These are phyloP conservation scores for Geosmithia flava DNA, from an alignment of 2,329 filamentous ascomycete genomes.

Conservation along the genomic window DNA sequence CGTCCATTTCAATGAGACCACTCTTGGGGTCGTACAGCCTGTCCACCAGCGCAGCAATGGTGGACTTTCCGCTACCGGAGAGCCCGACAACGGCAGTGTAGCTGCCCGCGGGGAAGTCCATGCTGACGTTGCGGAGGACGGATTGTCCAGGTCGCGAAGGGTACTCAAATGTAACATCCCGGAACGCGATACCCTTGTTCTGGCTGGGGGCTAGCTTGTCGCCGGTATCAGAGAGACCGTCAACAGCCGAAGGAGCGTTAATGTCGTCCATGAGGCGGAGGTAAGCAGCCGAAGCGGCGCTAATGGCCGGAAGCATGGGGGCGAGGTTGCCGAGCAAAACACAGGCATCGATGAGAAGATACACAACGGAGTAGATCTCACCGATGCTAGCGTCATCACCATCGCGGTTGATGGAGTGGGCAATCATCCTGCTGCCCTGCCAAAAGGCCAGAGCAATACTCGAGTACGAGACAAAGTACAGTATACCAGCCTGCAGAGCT, in stretches of 20 bases:
- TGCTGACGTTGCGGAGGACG: conserved; percentile 73
- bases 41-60: conserved; percentile 9
- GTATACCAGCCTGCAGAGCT: conserved; percentile 61
- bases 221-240: conserved; percentile 23
- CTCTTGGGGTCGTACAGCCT: conserved; percentile 9
- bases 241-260: conserved; percentile 73
- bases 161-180: conserved; percentile 59
- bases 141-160: conserved; percentile 83
- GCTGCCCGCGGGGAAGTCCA: conserved; percentile 77
- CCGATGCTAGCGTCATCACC: neutral
- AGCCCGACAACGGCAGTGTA: conserved; percentile 88
- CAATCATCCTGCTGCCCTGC: conserved; percentile 46
- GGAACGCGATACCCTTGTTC: conserved; percentile 26
- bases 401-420: neutral
- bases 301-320: conserved; percentile 79
- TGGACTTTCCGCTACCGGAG: conserved; percentile 84
- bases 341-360: conserved; percentile 58
- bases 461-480: conserved; percentile 25
- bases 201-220: neutral
- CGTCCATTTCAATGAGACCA: conserved; percentile 16
- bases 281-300: conserved; percentile 69
- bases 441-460: conserved; percentile 73
- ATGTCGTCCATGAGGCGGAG: conserved; percentile 92
- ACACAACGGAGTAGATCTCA: conserved; percentile 1
- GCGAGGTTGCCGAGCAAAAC: conserved; percentile 83